Evolutionary conservation across 1,139 yeast genomes (phyloP), one percentile per base, ranked within the genome.

Genomic region (Yamadazyma buinensis): DNA sequence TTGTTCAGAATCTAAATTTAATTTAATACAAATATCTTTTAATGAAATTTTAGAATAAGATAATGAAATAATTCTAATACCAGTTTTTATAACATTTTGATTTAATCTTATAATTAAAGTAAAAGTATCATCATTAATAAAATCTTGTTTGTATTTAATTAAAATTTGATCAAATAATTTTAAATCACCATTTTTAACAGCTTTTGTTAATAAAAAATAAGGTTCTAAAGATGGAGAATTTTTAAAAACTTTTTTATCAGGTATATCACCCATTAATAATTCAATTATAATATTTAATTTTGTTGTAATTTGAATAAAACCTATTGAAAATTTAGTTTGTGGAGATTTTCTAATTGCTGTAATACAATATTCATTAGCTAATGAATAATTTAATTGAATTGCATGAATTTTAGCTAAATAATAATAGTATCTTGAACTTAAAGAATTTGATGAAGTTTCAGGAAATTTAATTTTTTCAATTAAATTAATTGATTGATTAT

Each of bases 341-440:
- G 98, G 98, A n/a, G 95, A 90, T 59, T 94, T 94, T 66, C 98
- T 81, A 35, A 90, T 84, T 7, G 98, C 96, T 14, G 95, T 87
- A 38, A 87, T 84, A 36, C 86, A 87, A 52, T 80, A 86, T 51
- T 90, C 96, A 54, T 84, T 83, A 2, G 98, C 97, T 15, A 85
- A 70, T 1, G 95, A 80, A 61, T 94, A 94, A 59, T 94, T 94
- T 50, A 94, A 76, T 64, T 92, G 97, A 45, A 92, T 82, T 3
- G 97, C 92, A 53, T 81, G 82, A 52, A 94, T 86, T 48, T 84
- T 80, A 12, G 97, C 94, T 56, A 88, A 67, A 55, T 92, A 94
- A 63, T 84, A 92, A 60, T 79, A 83, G 59, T 88, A 90, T 61
- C 99, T 79, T 5, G 97, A 96, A 32, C 82, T 87, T 50, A 90